These are phyloP conservation scores for Gracilaria domingensis DNA, from an alignment of 23 red algal species.

Conservation along the genomic window DNA sequence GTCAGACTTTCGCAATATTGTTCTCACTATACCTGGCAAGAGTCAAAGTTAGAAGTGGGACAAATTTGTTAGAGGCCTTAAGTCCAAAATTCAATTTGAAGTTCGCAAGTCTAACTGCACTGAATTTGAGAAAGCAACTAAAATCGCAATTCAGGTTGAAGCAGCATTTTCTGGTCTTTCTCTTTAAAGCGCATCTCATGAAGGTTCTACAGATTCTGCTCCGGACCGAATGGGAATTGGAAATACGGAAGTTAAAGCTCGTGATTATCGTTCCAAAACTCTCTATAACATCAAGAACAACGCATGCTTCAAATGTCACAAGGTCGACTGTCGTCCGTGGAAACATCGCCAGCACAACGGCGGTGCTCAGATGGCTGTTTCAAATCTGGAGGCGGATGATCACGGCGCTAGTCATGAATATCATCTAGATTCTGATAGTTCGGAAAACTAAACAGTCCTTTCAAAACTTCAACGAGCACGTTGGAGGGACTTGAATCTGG, in stretches of 20 bases:
- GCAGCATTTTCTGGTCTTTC: slow-evolving; percentile 1
- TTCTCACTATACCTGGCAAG: slow-evolving; percentile 19
- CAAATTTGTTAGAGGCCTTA: slow-evolving; percentile 18
- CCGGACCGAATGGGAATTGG: slow-evolving; percentile 35
- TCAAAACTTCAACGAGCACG: slow-evolving; percentile 23
- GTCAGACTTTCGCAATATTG: slow-evolving; percentile 22
- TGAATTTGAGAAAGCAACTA: slow-evolving; percentile 18
- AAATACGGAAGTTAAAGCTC: neutral
- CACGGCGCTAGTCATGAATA: neutral
- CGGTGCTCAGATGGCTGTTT: neutral
- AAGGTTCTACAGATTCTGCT: neutral
- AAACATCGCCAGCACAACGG: neutral
- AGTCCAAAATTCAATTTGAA: slow-evolving; percentile 16
- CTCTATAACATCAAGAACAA: slow-evolving; percentile 9
- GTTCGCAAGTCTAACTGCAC: neutral
- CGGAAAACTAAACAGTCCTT: slow-evolving; percentile 55
- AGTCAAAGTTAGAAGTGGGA: neutral
- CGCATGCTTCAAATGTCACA: slow-evolving; percentile 40
- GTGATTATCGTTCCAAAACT: neutral
- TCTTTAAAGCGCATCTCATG: neutral
- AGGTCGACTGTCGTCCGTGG: slow-evolving; percentile 30
- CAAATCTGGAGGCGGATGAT: neutral
- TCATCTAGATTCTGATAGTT: neutral
- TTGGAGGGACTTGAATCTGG: slow-evolving; percentile 8
- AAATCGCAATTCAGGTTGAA: slow-evolving; percentile 32